Conservation (phyloP, 345 rosid species). For the Salix exigua region DNA sequence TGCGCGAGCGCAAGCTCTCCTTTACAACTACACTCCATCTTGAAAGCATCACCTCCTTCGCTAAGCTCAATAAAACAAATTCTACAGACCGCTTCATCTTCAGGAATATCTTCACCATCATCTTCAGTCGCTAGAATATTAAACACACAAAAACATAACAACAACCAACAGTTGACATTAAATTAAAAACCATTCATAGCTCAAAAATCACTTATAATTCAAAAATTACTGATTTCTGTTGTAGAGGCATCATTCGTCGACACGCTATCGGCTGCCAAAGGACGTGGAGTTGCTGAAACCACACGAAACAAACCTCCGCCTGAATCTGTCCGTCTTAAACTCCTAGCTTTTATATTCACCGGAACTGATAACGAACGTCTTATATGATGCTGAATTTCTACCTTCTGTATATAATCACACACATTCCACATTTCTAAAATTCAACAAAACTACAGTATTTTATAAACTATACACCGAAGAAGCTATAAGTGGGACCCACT, state of each 20-base stretch:
- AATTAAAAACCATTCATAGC: not conserved
- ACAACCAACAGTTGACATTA: not conserved
- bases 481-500: too few relatives aligned
- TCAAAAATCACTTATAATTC: not conserved
- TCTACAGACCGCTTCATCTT: constrained; percentile 66
- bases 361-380: constrained; percentile 54
- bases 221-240: constrained; percentile 32
- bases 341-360: constrained; percentile 37
- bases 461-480: too few relatives aligned
- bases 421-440: not conserved
- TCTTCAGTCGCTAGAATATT: constrained; percentile 29
- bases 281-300: constrained; percentile 36
- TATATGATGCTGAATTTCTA: constrained; percentile 34
- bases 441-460: not conserved
- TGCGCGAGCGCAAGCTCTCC: constrained; percentile 72
- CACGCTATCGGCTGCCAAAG: constrained; percentile 17
- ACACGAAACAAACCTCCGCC: constrained; percentile 45
- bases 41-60: constrained; percentile 54
- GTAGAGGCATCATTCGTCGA: constrained; percentile 21
- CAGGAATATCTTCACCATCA: constrained; percentile 48
- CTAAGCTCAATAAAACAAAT: constrained; percentile 53
- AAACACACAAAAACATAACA: not conserved
- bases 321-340: constrained; percentile 42
- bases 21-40: constrained; percentile 66
- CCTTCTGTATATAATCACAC: constrained; percentile 24